A percentile compares a stretch with the other conserved stretches of the same genome.
phyloP scores from a whole-genome alignment of 2,329 filamentous ascomycete species.

The Ustulina deusta region DNA sequence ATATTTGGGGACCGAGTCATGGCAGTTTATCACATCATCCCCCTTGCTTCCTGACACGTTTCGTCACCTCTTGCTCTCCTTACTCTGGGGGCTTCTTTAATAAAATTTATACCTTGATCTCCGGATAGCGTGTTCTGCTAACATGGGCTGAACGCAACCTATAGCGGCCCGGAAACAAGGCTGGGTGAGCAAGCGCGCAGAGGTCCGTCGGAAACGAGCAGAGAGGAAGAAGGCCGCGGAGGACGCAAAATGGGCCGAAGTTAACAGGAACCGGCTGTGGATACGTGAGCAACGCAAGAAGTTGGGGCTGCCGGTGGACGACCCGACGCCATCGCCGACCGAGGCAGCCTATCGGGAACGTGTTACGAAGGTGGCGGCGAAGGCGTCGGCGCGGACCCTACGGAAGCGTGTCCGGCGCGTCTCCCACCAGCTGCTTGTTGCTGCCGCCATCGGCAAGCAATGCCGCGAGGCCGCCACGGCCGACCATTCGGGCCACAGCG shows the following conservation, averaged over 20 bases:
- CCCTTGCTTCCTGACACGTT: neutral
- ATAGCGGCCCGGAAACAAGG: conserved; percentile 28
- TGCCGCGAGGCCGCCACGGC: conserved; percentile 38
- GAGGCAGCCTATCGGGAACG: conserved; percentile 23
- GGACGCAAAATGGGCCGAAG: conserved; percentile 8
- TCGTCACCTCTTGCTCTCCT: neutral
- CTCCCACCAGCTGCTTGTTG: conserved; percentile 41
- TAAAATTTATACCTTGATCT: neutral
- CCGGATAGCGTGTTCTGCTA: conserved; percentile 2
- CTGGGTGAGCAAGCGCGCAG: conserved; percentile 34
- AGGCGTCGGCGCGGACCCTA: conserved; percentile 19
- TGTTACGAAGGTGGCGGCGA: neutral
- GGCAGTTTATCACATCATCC: neutral
- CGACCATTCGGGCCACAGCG: conserved; percentile 26
- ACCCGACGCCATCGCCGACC: conserved; percentile 31
- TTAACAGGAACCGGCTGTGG: neutral
- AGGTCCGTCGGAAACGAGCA: conserved; percentile 12
- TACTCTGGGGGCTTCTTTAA: neutral
- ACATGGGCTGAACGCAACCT: conserved; percentile 2
- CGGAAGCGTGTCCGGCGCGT: conserved; percentile 38
- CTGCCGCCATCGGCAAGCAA: conserved; percentile 41
- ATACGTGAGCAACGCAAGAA: conserved; percentile 22
- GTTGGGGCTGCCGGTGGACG: conserved; percentile 14
- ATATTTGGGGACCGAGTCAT: neutral
- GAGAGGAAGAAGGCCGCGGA: conserved; percentile 18